Conservation (phyloP, 2,329 filamentous ascomycete species). For the Aspergillus hiratsukae region DNA sequence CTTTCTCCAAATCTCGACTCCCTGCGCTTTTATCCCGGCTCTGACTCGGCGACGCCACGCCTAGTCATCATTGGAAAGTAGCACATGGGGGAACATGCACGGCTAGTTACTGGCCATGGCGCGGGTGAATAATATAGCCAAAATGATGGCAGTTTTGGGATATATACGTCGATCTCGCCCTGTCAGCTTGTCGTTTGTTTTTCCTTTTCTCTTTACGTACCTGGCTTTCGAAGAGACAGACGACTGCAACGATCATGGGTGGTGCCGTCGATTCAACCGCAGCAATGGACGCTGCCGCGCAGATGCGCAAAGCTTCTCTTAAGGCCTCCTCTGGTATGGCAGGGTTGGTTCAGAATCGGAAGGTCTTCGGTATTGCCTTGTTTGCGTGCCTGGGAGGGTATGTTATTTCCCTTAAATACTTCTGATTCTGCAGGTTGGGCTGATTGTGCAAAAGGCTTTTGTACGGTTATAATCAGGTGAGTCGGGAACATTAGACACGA, state of each 20-base stretch:
- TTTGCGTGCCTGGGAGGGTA: constrained; percentile 60
- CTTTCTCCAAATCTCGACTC: neutral
- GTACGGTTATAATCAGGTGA: constrained; percentile 27
- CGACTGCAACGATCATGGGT: constrained; percentile 5
- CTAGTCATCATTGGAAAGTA: neutral
- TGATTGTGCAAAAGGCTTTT: constrained; percentile 44
- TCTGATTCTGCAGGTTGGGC: neutral
- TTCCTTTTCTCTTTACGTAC: neutral
- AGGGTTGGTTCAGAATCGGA: constrained; percentile 56
- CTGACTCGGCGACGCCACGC: neutral
- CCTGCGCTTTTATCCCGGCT: neutral
- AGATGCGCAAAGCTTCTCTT: constrained; percentile 49
- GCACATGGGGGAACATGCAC: neutral
- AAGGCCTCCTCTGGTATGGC: constrained; percentile 51
- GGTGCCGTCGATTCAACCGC: constrained; percentile 10
- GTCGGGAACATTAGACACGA: neutral
- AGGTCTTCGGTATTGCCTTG: constrained; percentile 56
- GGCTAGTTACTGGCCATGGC: neutral
- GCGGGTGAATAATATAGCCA: constrained; percentile 3
- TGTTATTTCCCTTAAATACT: neutral
- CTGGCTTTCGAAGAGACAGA: neutral
- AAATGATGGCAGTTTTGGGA: neutral
- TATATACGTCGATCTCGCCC: neutral
- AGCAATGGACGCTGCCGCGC: constrained; percentile 46
- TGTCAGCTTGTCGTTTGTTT: neutral